Evolutionary conservation across 176 grass and related monocot species (phyloP).

Genomic region (Tillandsia leiboldiana): DNA sequence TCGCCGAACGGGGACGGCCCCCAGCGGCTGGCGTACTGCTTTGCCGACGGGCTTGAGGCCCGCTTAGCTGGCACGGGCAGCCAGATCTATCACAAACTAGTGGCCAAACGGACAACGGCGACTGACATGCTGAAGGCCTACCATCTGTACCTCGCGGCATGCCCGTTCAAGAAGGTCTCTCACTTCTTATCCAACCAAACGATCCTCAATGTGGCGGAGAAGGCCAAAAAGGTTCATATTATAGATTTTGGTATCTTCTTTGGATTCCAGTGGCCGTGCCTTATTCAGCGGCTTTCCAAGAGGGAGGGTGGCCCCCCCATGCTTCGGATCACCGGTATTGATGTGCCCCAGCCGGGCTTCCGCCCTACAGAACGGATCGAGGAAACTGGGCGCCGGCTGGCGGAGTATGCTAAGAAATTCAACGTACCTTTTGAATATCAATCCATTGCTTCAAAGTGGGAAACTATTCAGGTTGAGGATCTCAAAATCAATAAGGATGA

Average conservation of each 20-base stretch:
- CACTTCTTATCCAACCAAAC: slow-evolving; percentile 95
- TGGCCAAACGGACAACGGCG: slow-evolving; percentile 76
- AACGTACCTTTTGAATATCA: slow-evolving; percentile 74
- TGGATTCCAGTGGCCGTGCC: slow-evolving; percentile 89
- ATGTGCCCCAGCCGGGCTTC: slow-evolving; percentile 89
- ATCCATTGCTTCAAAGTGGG: slow-evolving; percentile 91
- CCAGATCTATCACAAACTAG: slow-evolving; percentile 66
- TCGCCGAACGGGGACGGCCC: slow-evolving; percentile 56
- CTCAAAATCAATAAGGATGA: slow-evolving; percentile 66
- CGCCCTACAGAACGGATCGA: slow-evolving; percentile 79
- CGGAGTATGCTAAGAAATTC: slow-evolving; percentile 70
- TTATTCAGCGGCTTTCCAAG: slow-evolving; percentile 71
- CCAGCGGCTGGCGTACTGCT: slow-evolving; percentile 80
- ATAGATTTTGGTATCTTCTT: slow-evolving; percentile 97
- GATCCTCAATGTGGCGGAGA: slow-evolving; percentile 67
- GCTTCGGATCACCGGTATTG: slow-evolving; percentile 83
- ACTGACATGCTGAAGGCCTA: slow-evolving; percentile 93
- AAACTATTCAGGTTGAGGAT: slow-evolving; percentile 64
- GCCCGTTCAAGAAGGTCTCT: slow-evolving; percentile 88
- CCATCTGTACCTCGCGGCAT: slow-evolving; percentile 88
- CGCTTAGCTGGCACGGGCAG: slow-evolving; percentile 90
- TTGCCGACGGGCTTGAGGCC: slow-evolving; percentile 89
- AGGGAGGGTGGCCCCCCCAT: slow-evolving; percentile 62
- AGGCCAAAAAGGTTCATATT: slow-evolving; percentile 78
- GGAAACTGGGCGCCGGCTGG: slow-evolving; percentile 80